Evolutionary conservation across 805 yeast genomes (phyloP).

Genomic region (Wilhelminamyces savonicus): DNA sequence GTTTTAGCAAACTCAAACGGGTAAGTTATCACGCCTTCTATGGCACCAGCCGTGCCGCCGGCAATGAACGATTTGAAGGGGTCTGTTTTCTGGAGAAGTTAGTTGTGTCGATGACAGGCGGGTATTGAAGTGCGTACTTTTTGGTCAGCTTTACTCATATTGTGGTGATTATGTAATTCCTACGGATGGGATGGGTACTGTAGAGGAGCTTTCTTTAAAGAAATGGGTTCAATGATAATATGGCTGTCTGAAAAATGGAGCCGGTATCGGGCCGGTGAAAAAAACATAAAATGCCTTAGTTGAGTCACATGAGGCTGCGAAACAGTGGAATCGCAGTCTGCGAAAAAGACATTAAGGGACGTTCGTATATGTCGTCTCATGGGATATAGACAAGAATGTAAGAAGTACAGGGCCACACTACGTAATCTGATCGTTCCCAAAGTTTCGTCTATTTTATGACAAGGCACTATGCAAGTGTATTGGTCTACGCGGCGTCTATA

Average conservation of each 20-base stretch:
- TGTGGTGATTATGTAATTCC: conserved; percentile 1
- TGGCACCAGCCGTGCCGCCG: conserved; percentile 95
- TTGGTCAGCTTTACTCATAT: conserved; percentile 4
- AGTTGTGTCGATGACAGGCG: conserved; percentile 5
- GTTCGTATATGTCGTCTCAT: too few species aligned
- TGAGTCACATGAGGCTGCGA: too few species aligned
- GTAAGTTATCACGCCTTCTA: conserved; percentile 86
- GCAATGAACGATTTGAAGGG: conserved; percentile 83
- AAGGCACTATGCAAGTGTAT: too few species aligned
- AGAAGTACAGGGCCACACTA: not conserved
- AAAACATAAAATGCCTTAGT: too few species aligned
- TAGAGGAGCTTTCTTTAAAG: too few species aligned
- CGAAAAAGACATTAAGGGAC: too few species aligned
- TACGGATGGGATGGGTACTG: too few species aligned
- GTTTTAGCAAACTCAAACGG: conserved; percentile 98
- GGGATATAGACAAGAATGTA: too few species aligned
- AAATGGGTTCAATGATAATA: not conserved
- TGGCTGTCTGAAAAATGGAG: not conserved
- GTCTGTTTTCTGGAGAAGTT: conserved; percentile 42
- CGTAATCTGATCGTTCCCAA: not conserved
- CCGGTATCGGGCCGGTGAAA: not conserved
- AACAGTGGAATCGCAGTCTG: too few species aligned
- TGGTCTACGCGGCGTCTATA: conserved; percentile 5
- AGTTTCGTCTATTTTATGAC: not conserved
- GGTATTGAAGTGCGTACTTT: conserved; percentile 5